These are phyloP conservation scores for Yamadazyma nakazawae DNA, from an alignment of 805 yeast genomes.

Conservation along the genomic window DNA sequence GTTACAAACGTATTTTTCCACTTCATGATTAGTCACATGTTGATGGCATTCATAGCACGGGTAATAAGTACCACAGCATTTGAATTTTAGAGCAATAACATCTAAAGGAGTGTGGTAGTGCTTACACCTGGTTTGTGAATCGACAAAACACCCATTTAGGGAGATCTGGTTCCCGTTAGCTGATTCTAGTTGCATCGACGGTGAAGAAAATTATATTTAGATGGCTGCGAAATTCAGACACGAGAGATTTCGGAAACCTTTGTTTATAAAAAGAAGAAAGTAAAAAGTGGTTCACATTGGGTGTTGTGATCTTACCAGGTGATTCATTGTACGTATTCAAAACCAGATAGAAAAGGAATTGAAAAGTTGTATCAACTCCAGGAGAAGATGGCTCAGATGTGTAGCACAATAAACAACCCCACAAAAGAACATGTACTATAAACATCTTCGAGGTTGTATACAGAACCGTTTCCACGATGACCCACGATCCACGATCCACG, in stretches of 20 bases:
- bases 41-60: conserved; percentile 42
- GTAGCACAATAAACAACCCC: too few species aligned
- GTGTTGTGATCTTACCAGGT: too few species aligned
- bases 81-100: conserved; percentile 38
- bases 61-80: conserved; percentile 34
- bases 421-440: too few species aligned
- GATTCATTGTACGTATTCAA: too few species aligned
- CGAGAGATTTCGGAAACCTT: too few species aligned
- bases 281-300: too few species aligned
- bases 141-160: conserved; percentile 16
- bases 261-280: neutral
- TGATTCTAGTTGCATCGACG: neutral
- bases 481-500: too few species aligned
- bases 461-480: too few species aligned
- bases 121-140: conserved; percentile 32
- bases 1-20: conserved; percentile 12
- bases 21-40: conserved; percentile 8
- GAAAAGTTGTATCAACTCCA: too few species aligned
- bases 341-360: too few species aligned
- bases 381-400: too few species aligned
- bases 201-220: neutral
- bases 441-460: too few species aligned
- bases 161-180: conserved; percentile 2
- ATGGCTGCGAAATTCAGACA: neutral
- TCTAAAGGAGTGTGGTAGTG: conserved; percentile 37